Evolutionary conservation across 257 asterid species (phyloP).

Genomic region (Salvia rosmarinus): DNA sequence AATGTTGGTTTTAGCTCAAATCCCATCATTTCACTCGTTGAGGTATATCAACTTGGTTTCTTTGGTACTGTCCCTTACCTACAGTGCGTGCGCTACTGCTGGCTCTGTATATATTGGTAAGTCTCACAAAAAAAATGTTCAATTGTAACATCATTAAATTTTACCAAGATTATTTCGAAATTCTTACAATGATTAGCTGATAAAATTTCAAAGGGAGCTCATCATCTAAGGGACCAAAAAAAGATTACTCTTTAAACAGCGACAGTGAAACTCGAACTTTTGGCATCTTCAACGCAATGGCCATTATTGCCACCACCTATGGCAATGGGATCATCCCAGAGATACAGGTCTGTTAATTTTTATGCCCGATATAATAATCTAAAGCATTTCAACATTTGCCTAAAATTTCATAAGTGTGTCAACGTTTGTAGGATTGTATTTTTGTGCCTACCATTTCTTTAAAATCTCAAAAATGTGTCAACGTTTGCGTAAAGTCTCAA

Average conservation of each 20-base stretch:
- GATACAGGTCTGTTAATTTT: slow-evolving; percentile 59
- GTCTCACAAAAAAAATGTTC: neutral
- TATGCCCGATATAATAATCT: neutral
- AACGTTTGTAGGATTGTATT: too few species aligned
- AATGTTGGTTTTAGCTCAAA: slow-evolving; percentile 80
- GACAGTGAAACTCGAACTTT: slow-evolving; percentile 53
- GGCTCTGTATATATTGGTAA: slow-evolving; percentile 83
- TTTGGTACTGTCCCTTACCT: slow-evolving; percentile 61
- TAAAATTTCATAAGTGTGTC: too few species aligned
- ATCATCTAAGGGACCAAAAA: slow-evolving; percentile 66
- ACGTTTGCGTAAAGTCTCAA: too few species aligned
- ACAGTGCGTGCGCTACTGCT: slow-evolving; percentile 85
- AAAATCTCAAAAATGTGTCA: too few species aligned
- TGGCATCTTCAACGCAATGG: slow-evolving; percentile 74
- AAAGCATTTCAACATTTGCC: too few species aligned
- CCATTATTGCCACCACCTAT: slow-evolving; percentile 85
- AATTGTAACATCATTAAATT: neutral
- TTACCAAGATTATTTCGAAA: neutral
- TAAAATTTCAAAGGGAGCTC: slow-evolving; percentile 57
- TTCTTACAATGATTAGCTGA: neutral
- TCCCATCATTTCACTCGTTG: slow-evolving; percentile 94
- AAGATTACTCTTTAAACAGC: slow-evolving; percentile 58
- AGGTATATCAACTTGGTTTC: slow-evolving; percentile 89
- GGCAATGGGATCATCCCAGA: slow-evolving; percentile 97
- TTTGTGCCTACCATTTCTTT: too few species aligned